These are phyloP conservation scores for Cytospora paraplurivora DNA, from an alignment of 2,329 filamentous ascomycete species.

Conservation along the genomic window DNA sequence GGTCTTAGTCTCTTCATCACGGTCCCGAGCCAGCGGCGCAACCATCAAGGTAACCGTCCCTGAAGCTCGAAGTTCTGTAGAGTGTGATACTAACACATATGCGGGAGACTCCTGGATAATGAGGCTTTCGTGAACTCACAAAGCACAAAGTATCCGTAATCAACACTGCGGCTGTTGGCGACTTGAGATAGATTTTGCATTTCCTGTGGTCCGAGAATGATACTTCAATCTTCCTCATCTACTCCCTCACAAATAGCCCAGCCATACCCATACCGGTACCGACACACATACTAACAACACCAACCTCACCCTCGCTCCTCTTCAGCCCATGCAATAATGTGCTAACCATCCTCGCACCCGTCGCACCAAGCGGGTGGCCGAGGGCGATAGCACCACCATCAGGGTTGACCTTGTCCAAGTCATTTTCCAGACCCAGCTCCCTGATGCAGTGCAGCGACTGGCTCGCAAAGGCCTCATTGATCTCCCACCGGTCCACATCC, in stretches of 20 bases:
- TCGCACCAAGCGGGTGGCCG: slow-evolving; percentile 88
- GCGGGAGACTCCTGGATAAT: too few species aligned
- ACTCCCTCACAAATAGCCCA: slow-evolving; percentile 28
- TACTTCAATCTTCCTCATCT: not conserved
- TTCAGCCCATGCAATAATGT: slow-evolving; percentile 69
- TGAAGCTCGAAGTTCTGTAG: too few species aligned
- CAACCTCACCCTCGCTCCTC: slow-evolving; percentile 72
- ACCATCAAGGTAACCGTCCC: not conserved
- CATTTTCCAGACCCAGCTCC: slow-evolving; percentile 65
- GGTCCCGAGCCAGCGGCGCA: not conserved
- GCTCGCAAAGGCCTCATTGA: slow-evolving; percentile 81
- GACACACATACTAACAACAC: slow-evolving; percentile 90
- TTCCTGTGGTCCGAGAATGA: not conserved
- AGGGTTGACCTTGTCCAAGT: slow-evolving; percentile 76
- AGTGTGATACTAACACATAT: too few species aligned
- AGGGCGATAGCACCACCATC: slow-evolving; percentile 94
- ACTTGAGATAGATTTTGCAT: not conserved
- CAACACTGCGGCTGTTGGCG: not conserved
- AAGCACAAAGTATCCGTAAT: not conserved
- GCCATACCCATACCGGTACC: slow-evolving; percentile 67
- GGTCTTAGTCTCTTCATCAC: not conserved
- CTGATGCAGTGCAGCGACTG: slow-evolving; percentile 72
- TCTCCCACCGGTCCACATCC: slow-evolving; percentile 86
- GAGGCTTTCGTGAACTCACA: not conserved
- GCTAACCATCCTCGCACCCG: slow-evolving; percentile 77